Percentiles rank a stretch among this genome's conserved stretches.
These are phyloP conservation scores for Taxillus chinensis DNA, from an alignment of 164 flowering plant species.

Conservation along the genomic window DNA sequence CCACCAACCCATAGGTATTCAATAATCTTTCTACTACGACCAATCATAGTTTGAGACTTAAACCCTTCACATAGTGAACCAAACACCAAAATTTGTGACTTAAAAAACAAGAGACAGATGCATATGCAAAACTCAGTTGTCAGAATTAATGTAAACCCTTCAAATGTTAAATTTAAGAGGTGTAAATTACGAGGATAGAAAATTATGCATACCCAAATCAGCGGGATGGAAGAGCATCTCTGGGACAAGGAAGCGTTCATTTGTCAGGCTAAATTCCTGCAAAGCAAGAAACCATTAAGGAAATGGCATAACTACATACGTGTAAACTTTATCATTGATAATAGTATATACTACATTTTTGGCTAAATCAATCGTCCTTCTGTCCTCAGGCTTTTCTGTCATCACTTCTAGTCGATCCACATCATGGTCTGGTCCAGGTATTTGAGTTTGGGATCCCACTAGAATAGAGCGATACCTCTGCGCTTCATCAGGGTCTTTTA, in stretches of 20 bases:
- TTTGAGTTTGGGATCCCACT: slow-evolving; percentile 19
- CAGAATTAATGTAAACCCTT: too few relatives aligned
- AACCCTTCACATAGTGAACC: too few relatives aligned
- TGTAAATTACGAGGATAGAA: neutral
- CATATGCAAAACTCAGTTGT: too few relatives aligned
- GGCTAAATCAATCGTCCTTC: slow-evolving; percentile 53
- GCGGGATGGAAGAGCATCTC: slow-evolving; percentile 97
- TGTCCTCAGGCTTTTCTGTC: slow-evolving; percentile 32
- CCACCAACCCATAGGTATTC: too few relatives aligned
- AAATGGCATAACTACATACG: neutral
- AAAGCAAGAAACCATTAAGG: slow-evolving; percentile 7
- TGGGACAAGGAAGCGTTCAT: slow-evolving; percentile 95
- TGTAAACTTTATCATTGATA: neutral
- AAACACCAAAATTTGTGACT: too few relatives aligned
- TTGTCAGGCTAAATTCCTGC: slow-evolving; percentile 86
- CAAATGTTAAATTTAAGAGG: too few relatives aligned
- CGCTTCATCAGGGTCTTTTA: slow-evolving; percentile 67
- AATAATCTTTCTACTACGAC: too few relatives aligned
- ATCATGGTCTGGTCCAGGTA: slow-evolving; percentile 14
- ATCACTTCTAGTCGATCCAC: slow-evolving; percentile 19
- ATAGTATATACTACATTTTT: slow-evolving; percentile 44
- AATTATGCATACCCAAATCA: slow-evolving; percentile 62
- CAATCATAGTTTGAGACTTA: too few relatives aligned
- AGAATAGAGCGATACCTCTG: slow-evolving; percentile 36
- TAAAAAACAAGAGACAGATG: too few relatives aligned